phyloP scores from a whole-genome alignment of 1,139 yeast genomes.

The Lodderomyces margitis region DNA sequence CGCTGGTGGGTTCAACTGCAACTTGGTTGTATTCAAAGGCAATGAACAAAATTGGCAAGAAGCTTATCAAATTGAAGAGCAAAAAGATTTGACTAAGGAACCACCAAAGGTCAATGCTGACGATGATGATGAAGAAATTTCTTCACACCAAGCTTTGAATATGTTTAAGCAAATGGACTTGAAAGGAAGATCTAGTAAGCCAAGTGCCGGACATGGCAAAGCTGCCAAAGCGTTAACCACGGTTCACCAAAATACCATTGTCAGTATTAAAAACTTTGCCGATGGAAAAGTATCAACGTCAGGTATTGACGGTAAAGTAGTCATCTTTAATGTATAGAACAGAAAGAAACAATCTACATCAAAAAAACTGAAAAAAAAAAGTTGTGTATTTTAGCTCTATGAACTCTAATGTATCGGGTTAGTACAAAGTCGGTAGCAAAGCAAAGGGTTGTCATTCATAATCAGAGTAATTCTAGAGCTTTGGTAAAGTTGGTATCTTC shows the following conservation, averaged over 20 bases:
- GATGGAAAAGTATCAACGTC: conserved; percentile 39
- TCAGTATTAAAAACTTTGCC: conserved; percentile 67
- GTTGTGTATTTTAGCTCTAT: conserved; percentile 1
- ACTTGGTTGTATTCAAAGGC: conserved; percentile 83
- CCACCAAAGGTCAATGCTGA: conserved; percentile 27
- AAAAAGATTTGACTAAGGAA: conserved; percentile 44
- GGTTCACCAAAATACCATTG: conserved; percentile 89
- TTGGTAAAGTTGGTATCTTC: conserved; percentile 58
- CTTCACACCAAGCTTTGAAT: conserved; percentile 81
- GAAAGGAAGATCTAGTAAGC: conserved; percentile 72
- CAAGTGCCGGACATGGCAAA: conserved; percentile 28
- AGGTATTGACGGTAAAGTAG: conserved; percentile 88
- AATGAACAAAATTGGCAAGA: conserved; percentile 66
- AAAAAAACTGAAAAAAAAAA: neutral
- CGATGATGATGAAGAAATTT: conserved; percentile 59
- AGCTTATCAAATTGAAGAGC: conserved; percentile 60
- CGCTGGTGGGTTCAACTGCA: conserved; percentile 93
- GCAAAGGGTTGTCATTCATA: neutral
- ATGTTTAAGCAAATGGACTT: conserved; percentile 96
- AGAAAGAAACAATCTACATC: neutral
- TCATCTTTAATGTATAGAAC: conserved; percentile 45
- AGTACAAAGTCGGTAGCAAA: neutral
- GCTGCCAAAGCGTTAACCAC: conserved; percentile 59
- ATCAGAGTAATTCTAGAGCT: conserved; percentile 11
- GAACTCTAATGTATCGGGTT: neutral